Base-by-base conservation (phyloP, 768 basidiomycete genomes). In the Tulasnella sp. region DNA sequence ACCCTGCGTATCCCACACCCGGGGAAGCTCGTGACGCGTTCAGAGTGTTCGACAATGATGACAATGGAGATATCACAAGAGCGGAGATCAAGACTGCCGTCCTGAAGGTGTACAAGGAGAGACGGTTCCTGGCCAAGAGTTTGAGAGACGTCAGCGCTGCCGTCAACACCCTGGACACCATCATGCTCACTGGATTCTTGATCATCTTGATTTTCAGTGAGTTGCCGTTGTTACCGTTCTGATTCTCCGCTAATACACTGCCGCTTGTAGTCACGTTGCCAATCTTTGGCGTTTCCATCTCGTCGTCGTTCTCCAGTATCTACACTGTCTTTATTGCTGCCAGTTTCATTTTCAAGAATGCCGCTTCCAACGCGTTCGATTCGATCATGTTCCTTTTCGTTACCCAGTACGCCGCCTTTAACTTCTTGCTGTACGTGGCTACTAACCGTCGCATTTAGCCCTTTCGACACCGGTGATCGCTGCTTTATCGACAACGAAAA, bases 321-420 rank as follows among this genome's bases (percentile, higher is more conserved):
- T 88, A 87, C 67, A 75, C 85, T 52, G 29, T 49, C 1, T 41
- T 60, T 19, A 77, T 89, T 58, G 86, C 82, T 4, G 79, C 78
- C 8, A 86, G 84, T 66, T 89, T 89, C 64, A 75, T 89, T 62
- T 89, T 89, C 74, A 86, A 85, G 71, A 77, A 73, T 61, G 69
- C 85, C 4, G 82, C 85, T 19, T 79, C 81, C 59, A 75, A 70
- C 53, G 81, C 81, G 15, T 89, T 89, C 64, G 85, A 87, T 67
- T 75, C 84, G 25, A 82, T 87, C 64, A 82, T 86, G 76, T 84
- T 89, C 66, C 67, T 86, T 61, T 87, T 87, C 65, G 84, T 87
- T 37, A 82, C 84, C 2, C 86, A 89, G 84, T 86, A 61, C 62
- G 84, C 72, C 25, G n/a, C 41, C 15, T 27, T 19, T 53, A 49